These are phyloP conservation scores for Raffaelea ambrosiae DNA, from an alignment of 2,329 filamentous ascomycete genomes.

Conservation along the genomic window DNA sequence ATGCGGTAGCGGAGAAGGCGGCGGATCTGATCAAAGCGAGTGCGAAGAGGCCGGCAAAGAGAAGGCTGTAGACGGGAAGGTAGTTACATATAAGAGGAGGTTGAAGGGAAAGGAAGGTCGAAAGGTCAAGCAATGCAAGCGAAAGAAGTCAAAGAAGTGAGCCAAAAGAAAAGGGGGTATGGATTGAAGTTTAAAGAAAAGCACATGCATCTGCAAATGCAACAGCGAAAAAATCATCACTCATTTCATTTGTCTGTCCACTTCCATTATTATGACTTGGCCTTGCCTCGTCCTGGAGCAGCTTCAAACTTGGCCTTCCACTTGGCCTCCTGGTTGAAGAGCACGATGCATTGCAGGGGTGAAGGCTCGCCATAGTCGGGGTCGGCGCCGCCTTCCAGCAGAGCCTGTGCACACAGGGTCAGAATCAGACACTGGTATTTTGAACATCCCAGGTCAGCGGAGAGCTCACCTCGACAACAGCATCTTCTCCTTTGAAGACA, in stretches of 20 bases:
- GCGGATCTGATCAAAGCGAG: background rate
- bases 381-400: constrained; percentile 45
- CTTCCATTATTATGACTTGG: constrained; percentile 3
- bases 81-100: no score
- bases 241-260: no score
- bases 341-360: constrained; percentile 36
- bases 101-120: no score
- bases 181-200: no score
- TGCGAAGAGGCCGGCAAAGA: no score
- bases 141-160: no score
- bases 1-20: constrained; percentile 19
- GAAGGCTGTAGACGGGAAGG: no score
- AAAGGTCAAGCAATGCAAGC: no score
- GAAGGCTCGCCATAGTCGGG: constrained; percentile 42
- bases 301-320: constrained; percentile 42
- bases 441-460: no score
- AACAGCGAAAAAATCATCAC: no score
- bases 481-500: constrained; percentile 62
- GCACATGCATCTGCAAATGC: no score
- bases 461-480: constrained; percentile 54
- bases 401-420: constrained; percentile 19
- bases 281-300: constrained; percentile 39
- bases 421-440: background rate
- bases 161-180: no score
- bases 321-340: constrained; percentile 44